A percentile compares a stretch with the other conserved stretches of the same genome.
phyloP scores from a whole-genome alignment of 73 alveolate genomes.

The Paramecium sexaurelia region DNA sequence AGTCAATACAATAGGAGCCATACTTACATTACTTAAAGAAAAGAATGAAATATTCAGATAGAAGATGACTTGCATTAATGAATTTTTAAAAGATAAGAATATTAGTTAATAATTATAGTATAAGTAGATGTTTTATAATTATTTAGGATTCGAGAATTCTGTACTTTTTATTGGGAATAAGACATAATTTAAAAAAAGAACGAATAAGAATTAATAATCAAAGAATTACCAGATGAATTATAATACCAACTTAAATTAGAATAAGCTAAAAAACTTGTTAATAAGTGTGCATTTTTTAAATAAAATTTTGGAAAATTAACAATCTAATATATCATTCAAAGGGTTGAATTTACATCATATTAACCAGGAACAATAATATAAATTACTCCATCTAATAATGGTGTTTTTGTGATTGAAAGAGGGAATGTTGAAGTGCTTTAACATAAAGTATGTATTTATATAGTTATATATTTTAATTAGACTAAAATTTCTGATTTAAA shows the following conservation, averaged over 20 bases:
- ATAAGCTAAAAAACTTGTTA: background rate
- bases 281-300: constrained; percentile 52
- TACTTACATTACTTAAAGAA: constrained; percentile 25
- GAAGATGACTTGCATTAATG: constrained; percentile 55
- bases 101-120: constrained; percentile 17
- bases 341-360: background rate
- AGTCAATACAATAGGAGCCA: constrained; percentile 61
- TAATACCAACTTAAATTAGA: background rate
- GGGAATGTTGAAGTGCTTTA: background rate
- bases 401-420: background rate
- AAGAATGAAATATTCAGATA: constrained; percentile 46
- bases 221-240: constrained; percentile 63
- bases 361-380: background rate
- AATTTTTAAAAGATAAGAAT: constrained; percentile 49
- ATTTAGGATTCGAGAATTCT: constrained; percentile 54
- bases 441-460: background rate
- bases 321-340: background rate
- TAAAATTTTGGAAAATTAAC: background rate
- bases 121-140: background rate
- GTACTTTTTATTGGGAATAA: constrained; percentile 53
- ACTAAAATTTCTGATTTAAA: background rate
- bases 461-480: background rate
- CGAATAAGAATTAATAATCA: constrained; percentile 2
- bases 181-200: background rate
- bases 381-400: background rate